A percentile compares a stretch with the other conserved stretches of the same genome.
Conservation (phyloP, 805 yeast genomes). For the Crinitomyces ghanaensis region DNA sequence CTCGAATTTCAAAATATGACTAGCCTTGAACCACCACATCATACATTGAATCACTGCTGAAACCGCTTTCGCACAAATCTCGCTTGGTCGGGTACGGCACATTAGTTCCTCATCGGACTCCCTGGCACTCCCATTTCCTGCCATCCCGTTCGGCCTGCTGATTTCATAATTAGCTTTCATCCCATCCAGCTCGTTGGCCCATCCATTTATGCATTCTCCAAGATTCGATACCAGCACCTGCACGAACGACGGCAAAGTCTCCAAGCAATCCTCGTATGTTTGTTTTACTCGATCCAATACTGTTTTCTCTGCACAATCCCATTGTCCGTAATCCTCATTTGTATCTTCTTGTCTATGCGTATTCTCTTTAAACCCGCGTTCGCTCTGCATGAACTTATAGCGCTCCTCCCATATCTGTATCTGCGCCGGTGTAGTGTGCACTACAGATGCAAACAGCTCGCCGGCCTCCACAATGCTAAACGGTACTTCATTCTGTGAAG, state of each 20-base stretch:
- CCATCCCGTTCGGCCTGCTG: too few relatives aligned
- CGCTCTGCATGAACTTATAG: constrained; percentile 59
- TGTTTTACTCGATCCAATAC: not conserved
- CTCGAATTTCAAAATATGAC: constrained; percentile 71
- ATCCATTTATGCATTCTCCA: too few relatives aligned
- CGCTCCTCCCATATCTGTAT: constrained; percentile 65
- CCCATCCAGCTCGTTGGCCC: not conserved
- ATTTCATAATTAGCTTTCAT: too few relatives aligned
- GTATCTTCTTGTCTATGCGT: not conserved
- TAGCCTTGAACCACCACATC: constrained; percentile 66
- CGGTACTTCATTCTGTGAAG: constrained; percentile 45
- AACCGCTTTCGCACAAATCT: constrained; percentile 47
- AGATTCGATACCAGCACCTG: too few relatives aligned
- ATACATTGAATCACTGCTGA: constrained; percentile 42
- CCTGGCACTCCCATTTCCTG: constrained; percentile 1
- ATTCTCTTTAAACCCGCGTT: constrained; percentile 44
- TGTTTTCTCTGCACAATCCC: too few relatives aligned
- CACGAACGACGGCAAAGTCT: too few relatives aligned
- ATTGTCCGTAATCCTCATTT: constrained; percentile 9
- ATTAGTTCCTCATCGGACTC: constrained; percentile 3
- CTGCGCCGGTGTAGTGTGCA: constrained; percentile 55
- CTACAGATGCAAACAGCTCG: constrained; percentile 47
- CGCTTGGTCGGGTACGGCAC: constrained; percentile 37
- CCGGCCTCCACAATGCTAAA: constrained; percentile 72
- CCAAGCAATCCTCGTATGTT: constrained; percentile 1